These are phyloP conservation scores for Cubamyces sp. DNA, from an alignment of 768 basidiomycete species.

Conservation along the genomic window DNA sequence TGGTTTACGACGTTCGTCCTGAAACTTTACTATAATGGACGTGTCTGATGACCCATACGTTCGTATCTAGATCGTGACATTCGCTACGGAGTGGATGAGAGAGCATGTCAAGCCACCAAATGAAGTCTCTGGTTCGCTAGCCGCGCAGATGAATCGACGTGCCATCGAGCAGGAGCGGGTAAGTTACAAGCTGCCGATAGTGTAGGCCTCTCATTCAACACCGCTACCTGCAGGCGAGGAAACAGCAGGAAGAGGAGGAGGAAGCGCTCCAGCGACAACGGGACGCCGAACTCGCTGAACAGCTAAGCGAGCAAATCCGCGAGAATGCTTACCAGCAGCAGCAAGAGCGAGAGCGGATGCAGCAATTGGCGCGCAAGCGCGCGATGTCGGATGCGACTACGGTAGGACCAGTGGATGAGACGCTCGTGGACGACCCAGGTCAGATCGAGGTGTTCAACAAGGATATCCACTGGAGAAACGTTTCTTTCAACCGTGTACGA, in stretches of 20 bases:
- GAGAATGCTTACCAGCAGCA: slow-evolving; percentile 66
- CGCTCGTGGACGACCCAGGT: slow-evolving; percentile 43
- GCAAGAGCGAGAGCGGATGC: slow-evolving; percentile 54
- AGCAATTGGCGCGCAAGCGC: slow-evolving; percentile 57
- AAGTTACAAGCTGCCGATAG: slow-evolving; percentile 22
- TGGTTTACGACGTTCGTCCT: slow-evolving; percentile 72
- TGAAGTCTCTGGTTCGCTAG: slow-evolving; percentile 71
- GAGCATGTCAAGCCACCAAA: slow-evolving; percentile 57
- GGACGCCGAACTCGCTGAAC: slow-evolving; percentile 56
- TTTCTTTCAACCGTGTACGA: slow-evolving; percentile 66
- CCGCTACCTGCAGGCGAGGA: slow-evolving; percentile 46
- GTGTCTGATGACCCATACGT: not conserved
- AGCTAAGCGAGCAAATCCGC: slow-evolving; percentile 67
- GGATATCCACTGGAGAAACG: slow-evolving; percentile 61
- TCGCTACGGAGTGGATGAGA: slow-evolving; percentile 73
- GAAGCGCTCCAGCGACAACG: slow-evolving; percentile 54
- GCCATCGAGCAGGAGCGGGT: slow-evolving; percentile 73
- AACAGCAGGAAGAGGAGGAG: slow-evolving; percentile 58
- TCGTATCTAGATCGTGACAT: slow-evolving; percentile 57
- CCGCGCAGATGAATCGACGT: slow-evolving; percentile 76
- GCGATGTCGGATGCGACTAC: slow-evolving; percentile 76
- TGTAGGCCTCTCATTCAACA: not conserved
- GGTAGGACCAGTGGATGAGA: slow-evolving; percentile 47
- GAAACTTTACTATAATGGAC: not conserved
- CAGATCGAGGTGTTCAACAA: slow-evolving; percentile 63